A percentile compares a stretch with the other conserved stretches of the same genome.
These are phyloP conservation scores for Neonothopanus nambi DNA, from an alignment of 1,284 basidiomycete genomes.

Conservation along the genomic window DNA sequence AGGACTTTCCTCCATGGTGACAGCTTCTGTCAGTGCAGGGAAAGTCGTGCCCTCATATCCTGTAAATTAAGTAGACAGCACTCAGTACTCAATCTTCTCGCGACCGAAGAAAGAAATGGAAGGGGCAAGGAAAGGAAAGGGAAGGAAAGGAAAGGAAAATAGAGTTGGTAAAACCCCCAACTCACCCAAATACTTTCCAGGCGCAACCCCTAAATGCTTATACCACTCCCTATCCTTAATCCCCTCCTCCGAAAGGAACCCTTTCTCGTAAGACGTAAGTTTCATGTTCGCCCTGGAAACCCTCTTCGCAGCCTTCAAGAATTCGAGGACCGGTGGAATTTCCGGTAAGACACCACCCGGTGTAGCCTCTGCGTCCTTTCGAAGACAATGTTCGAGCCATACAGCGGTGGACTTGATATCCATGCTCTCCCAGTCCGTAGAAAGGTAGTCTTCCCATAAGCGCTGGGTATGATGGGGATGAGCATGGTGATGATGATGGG, in stretches of 20 bases:
- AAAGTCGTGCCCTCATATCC: slow-evolving; percentile 88
- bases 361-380: background rate
- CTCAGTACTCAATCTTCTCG: background rate
- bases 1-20: slow-evolving; percentile 67
- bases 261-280: slow-evolving; percentile 76
- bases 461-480: background rate
- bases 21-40: slow-evolving; percentile 81
- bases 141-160: background rate
- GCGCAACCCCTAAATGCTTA: slow-evolving; percentile 82
- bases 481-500: too few relatives aligned
- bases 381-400: slow-evolving; percentile 4
- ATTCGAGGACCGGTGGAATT: slow-evolving; percentile 32
- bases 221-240: slow-evolving; percentile 80
- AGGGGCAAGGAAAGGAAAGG: too few relatives aligned
- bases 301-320: slow-evolving; percentile 63
- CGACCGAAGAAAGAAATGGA: background rate
- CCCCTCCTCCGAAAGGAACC: slow-evolving; percentile 82
- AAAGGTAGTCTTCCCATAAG: slow-evolving; percentile 3
- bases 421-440: background rate
- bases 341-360: slow-evolving; percentile 18
- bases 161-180: slow-evolving; percentile 14
- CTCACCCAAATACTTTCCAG: slow-evolving; percentile 86
- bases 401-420: background rate
- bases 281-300: slow-evolving; percentile 72
- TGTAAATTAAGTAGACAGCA: slow-evolving; percentile 24